Conservation (phyloP, 306 rosid genomes). For the Castanea crenata region DNA sequence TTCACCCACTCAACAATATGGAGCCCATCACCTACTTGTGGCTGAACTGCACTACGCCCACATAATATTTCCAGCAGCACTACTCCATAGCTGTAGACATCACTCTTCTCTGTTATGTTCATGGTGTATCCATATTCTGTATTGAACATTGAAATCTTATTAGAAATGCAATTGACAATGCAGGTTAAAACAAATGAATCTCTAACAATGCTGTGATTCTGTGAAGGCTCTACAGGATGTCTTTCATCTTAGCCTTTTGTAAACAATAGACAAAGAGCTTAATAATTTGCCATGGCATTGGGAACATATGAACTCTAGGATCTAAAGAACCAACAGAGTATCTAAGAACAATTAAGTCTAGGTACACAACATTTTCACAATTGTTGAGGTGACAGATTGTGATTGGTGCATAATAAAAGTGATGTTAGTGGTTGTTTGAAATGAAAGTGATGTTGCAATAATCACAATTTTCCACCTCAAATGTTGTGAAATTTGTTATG, state of each 20-base stretch:
- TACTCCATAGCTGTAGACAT: constrained; percentile 94
- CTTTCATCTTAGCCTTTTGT: background rate
- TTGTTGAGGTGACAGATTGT: no score
- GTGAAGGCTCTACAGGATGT: background rate
- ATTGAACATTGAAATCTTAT: constrained; percentile 17
- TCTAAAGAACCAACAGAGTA: background rate
- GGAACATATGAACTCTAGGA: background rate
- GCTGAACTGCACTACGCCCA: constrained; percentile 81
- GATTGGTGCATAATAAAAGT: no score
- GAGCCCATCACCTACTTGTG: constrained; percentile 70
- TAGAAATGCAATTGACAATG: constrained; percentile 12
- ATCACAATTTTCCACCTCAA: no score
- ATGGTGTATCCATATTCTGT: constrained; percentile 96
- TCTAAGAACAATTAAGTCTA: background rate
- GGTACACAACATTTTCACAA: no score
- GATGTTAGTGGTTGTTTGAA: no score
- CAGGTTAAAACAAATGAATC: constrained; percentile 3
- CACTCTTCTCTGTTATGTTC: constrained; percentile 99
- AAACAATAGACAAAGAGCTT: constrained; percentile 9
- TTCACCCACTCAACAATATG: constrained; percentile 99
- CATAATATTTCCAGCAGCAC: constrained; percentile 89
- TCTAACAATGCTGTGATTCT: background rate
- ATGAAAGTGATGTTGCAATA: no score
- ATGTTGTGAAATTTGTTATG: no score
- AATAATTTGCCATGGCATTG: background rate